Evolutionary conservation across 352 stramenopile genomes (phyloP).

Genomic region (Globisporangium acanthophoron): DNA sequence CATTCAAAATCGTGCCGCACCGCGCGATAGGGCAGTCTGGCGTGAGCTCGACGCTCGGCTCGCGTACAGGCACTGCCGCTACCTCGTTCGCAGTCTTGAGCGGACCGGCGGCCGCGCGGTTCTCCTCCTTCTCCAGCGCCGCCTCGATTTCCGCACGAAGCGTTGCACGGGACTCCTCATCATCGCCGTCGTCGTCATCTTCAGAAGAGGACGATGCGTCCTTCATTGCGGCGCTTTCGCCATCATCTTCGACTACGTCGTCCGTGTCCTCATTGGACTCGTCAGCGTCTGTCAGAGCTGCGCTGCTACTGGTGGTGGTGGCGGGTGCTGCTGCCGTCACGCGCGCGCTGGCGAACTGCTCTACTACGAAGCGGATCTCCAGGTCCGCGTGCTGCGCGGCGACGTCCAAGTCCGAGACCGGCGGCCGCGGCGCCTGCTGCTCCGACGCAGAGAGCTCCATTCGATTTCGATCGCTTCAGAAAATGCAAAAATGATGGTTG

Average conservation of each 20-base stretch:
- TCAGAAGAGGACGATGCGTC: conserved; percentile 14
- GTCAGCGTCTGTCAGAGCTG: background rate
- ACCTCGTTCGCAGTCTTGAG: conserved; percentile 70
- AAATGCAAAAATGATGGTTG: background rate
- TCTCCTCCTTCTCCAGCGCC: conserved; percentile 69
- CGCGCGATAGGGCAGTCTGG: conserved; percentile 60
- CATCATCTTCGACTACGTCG: conserved; percentile 14
- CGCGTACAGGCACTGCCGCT: conserved; percentile 38
- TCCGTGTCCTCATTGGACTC: conserved; percentile 18
- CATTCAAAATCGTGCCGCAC: conserved; percentile 62
- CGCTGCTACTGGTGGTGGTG: background rate
- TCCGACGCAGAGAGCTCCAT: too few relatives aligned
- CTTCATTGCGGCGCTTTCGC: background rate
- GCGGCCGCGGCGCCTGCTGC: too few relatives aligned
- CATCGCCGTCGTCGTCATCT: conserved; percentile 16
- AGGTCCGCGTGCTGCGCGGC: conserved; percentile 47
- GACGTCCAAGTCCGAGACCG: conserved; percentile 42
- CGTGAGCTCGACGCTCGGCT: conserved; percentile 67
- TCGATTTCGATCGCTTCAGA: too few relatives aligned
- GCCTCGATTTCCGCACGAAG: conserved; percentile 72
- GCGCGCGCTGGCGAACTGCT: conserved; percentile 30
- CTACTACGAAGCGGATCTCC: conserved; percentile 40
- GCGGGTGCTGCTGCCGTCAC: conserved; percentile 4
- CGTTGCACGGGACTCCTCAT: conserved; percentile 21
- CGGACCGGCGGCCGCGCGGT: conserved; percentile 30